Evolutionary conservation across 306 rosid genomes (phyloP).

Genomic region (Citrullus colocynthis): DNA sequence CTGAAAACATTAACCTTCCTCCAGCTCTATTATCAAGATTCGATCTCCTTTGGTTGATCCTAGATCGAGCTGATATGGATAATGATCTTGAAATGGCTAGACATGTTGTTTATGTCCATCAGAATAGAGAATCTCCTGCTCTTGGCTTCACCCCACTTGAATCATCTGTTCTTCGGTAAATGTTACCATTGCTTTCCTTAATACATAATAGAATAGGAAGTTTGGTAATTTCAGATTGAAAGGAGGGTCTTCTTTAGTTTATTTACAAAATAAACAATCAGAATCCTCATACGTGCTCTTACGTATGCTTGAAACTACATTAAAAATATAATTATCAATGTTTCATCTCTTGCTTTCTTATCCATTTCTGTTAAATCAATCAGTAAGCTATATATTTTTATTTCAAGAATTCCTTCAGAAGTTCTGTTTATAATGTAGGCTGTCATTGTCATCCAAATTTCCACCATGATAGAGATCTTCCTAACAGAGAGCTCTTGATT

Average conservation of each 20-base stretch:
- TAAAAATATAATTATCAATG: neutral
- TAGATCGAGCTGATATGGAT: constrained; percentile 98
- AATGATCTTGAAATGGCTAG: constrained; percentile 98
- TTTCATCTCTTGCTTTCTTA: neutral
- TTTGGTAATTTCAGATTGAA: neutral
- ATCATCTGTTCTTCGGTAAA: constrained; percentile 87
- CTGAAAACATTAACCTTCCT: constrained; percentile 95
- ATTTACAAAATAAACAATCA: neutral
- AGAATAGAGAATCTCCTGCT: constrained; percentile 83
- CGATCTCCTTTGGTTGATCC: constrained; percentile 93
- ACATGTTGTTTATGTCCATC: constrained; percentile 88
- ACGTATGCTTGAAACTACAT: neutral
- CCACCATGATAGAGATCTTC: neutral
- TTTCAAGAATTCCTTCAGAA: neutral
- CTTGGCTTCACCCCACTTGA: constrained; percentile 95
- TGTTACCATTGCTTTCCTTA: constrained; percentile 5
- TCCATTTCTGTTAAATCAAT: neutral
- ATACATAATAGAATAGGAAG: neutral
- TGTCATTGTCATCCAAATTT: neutral
- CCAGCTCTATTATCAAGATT: constrained; percentile 92
- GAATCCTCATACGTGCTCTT: neutral
- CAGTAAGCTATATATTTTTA: neutral
- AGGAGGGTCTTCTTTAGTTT: constrained; percentile 1
- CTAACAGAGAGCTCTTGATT: neutral
- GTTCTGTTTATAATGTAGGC: neutral